Evolutionary conservation across 306 rosid genomes (phyloP), one percentile per base, ranked within the genome.

Genomic region (Luffa aegyptiaca): DNA sequence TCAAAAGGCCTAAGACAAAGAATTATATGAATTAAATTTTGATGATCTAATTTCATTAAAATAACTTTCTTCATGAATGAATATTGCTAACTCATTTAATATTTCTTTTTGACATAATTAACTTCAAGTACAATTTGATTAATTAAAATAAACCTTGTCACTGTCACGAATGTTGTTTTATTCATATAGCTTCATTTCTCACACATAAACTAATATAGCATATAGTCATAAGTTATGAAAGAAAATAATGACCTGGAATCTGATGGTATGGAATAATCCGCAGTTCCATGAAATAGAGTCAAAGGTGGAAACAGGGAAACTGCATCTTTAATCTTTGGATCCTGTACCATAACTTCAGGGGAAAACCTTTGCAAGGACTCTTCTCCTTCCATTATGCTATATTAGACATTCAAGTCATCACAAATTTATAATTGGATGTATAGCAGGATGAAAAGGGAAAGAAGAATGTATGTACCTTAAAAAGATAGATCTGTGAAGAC

Each of bases 351-450:
- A 81, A 92, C 79, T 88, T 94, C 98, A 10, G 98, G 98, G 71
- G 98, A 94, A 84, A 87, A 94, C 71, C 83, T 87, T n/a, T 55
- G 84, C 77, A 94, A 83, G 56, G 94, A 89, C 81, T 92, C 86
- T 81, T 92, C 97, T 80, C 97, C 98, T 91, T 94, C 98, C 97
- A 94, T 91, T 87, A 94, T 94, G 83, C 98, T 94, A 90, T 35
- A 84, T 71, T n/a, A 84, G 33, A 83, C 63, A 70, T 79, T 7
- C 42, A 83, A 83, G 63, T 41, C 13, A 78, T 61, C 58, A 65
- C 13, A 35, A 65, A 65, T 37, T 37, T 39, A 65, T 82, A 84
- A 42, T 76, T 69, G 14, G 75, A 76, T 66, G 46, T 17, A 18
- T 6, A 14, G 26, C 55, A 59, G 17, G 35, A 57, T 20, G 37